Base-by-base conservation (phyloP, 208 protist species). In the Porcisia deanei region DNA sequence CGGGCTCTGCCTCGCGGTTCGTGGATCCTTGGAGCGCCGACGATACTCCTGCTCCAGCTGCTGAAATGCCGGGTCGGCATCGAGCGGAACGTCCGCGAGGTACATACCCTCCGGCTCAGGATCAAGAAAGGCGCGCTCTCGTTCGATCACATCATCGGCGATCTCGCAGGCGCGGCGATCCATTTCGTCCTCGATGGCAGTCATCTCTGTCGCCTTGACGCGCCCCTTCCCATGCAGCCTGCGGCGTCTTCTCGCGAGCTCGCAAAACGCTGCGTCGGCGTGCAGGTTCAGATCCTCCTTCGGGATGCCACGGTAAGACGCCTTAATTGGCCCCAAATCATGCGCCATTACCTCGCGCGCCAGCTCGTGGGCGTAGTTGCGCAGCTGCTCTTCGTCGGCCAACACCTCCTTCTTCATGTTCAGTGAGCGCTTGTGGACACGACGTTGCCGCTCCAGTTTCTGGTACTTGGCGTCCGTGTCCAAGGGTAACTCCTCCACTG, bases 51-150 rank as follows among this genome's bases (percentile, higher is more conserved):
- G 84, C 81, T 94, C 90, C 39, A 97, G 79, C 68, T 88, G 79
- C 63, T 75, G 63, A 72, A 95, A 97, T 8, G 75, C 76, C 10
- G 83, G 70, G 72, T 97, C 93, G 79, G 82, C 83, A 79, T 96
- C 93, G 47, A 97, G 84, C 14, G 91, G 93, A 30, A 97, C 83
- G 39, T 97, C 93, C 22, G 12, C 71, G 54, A 97, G 71, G 37
- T 76, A 77, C 93, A 97, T 95, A 18, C 93, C 93, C 81, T 94
- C 90, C 53, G 93, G 93, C 83, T 93, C 83, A 49, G 67, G 85
- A 52, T 95, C 90, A 4, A 97, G 85, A 73, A 95, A 96, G 4
- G 78, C 87, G 34, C 88, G 91, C 73, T 95, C 90, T 63, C 86
- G 76, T 20, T 85, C 81, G 39, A 97, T 86, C 22, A 94, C 73